Conservation (phyloP, 2,329 filamentous ascomycete species). For the Aureobasidium sp. region DNA sequence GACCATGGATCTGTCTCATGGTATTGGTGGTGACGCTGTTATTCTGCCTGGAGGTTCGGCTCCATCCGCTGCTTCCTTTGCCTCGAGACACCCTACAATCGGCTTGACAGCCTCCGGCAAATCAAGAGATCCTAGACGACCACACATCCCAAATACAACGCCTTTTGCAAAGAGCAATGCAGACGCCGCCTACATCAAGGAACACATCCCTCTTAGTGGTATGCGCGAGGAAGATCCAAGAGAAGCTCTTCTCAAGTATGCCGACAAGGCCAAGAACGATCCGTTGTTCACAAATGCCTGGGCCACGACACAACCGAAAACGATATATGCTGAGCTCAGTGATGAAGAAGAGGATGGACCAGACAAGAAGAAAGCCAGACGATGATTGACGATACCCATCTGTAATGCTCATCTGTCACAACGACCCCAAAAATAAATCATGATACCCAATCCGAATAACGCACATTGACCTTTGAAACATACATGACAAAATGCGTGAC, state of each 20-base stretch:
- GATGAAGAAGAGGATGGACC: slow-evolving; percentile 70
- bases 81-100: slow-evolving; percentile 59
- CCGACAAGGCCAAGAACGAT: slow-evolving; percentile 84
- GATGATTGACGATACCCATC: slow-evolving; percentile 2
- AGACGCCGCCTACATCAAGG: slow-evolving; percentile 79
- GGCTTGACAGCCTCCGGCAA: slow-evolving; percentile 73
- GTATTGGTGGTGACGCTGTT: slow-evolving; percentile 77
- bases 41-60: slow-evolving; percentile 47
- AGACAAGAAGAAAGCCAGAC: slow-evolving; percentile 51
- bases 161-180: slow-evolving; percentile 88
- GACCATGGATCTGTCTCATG: slow-evolving; percentile 75
- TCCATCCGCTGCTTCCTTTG: slow-evolving; percentile 38
- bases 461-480: not conserved
- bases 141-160: slow-evolving; percentile 76
- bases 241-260: slow-evolving; percentile 91
- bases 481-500: slow-evolving; percentile 7
- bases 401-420: not conserved
- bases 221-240: slow-evolving; percentile 96
- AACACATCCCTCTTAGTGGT: slow-evolving; percentile 79
- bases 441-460: slow-evolving; percentile 9
- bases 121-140: slow-evolving; percentile 71
- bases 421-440: not conserved
- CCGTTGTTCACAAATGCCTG: slow-evolving; percentile 92
- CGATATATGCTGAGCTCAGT: slow-evolving; percentile 82
- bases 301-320: slow-evolving; percentile 84